phyloP scores from a whole-genome alignment of 202 grass and related monocot species.

The Schoenoplectus triqueter region DNA sequence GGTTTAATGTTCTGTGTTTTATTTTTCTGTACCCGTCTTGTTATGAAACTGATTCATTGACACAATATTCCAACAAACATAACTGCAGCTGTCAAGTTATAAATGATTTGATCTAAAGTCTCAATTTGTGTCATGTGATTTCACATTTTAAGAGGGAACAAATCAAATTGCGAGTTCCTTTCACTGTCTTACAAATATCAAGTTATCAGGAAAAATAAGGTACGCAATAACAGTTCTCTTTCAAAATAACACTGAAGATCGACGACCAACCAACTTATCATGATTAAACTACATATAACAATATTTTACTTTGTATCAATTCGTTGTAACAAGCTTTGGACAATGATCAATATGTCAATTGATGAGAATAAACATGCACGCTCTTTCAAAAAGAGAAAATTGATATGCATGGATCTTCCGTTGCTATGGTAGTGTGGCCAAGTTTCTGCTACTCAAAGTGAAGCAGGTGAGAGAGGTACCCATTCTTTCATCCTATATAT shows the following conservation, averaged over 20 bases:
- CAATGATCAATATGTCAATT: neutral
- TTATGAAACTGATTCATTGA: neutral
- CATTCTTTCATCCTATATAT: neutral
- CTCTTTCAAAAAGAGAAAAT: slow-evolving; percentile 3
- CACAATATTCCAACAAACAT: neutral
- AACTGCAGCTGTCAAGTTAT: neutral
- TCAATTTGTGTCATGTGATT: neutral
- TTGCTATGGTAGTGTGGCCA: neutral
- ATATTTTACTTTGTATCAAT: neutral
- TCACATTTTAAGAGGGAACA: neutral
- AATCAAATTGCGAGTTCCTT: neutral
- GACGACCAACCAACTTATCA: neutral
- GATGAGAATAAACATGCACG: neutral
- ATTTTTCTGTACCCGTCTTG: neutral
- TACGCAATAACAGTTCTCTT: neutral
- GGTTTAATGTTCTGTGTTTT: neutral
- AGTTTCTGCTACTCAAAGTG: neutral
- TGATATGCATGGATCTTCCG: slow-evolving; percentile 16
- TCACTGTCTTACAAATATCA: no score
- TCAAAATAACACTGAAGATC: neutral
- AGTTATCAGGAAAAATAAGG: neutral
- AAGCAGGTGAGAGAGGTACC: neutral
- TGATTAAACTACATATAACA: neutral
- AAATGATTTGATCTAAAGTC: neutral
- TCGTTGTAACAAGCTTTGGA: neutral